Evolutionary conservation across 108 stramenopile genomes (phyloP).

Genomic region (Skeletonema marinoi): DNA sequence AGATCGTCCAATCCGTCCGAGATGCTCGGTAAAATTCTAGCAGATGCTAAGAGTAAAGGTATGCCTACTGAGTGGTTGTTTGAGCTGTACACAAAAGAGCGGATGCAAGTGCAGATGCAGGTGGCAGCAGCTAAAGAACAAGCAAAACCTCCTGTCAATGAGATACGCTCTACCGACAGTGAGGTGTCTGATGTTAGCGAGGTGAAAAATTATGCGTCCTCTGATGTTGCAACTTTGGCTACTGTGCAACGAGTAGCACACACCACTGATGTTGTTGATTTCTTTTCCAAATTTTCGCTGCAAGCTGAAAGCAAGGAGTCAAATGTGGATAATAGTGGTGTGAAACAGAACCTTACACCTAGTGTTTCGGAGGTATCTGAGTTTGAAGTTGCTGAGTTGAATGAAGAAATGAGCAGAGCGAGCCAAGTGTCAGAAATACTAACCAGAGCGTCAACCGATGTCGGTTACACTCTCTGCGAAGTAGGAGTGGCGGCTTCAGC

Average conservation of each 20-base stretch:
- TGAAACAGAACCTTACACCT: neutral
- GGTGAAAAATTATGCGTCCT: neutral
- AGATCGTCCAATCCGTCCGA: neutral
- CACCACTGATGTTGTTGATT: constrained; percentile 26
- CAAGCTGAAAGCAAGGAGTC: constrained; percentile 3
- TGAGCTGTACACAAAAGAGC: neutral
- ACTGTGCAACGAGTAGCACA: neutral
- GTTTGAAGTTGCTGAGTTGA: neutral
- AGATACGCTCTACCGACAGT: neutral
- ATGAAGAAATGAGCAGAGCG: neutral
- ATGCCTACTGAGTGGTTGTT: constrained; percentile 1
- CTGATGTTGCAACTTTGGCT: neutral
- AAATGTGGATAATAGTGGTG: neutral
- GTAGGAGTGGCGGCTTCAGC: neutral
- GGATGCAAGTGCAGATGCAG: neutral
- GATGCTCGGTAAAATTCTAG: neutral
- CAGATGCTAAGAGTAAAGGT: neutral
- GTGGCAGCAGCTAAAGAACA: neutral
- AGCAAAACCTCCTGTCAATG: neutral
- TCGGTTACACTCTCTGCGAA: neutral
- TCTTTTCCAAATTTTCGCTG: constrained; percentile 43
- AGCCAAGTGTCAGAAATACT: neutral
- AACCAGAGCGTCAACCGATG: neutral
- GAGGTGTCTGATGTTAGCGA: neutral
- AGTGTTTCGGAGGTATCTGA: neutral